Base-by-base conservation (phyloP, 257 asterid species). In the Nicotiana tomentosiformis region DNA sequence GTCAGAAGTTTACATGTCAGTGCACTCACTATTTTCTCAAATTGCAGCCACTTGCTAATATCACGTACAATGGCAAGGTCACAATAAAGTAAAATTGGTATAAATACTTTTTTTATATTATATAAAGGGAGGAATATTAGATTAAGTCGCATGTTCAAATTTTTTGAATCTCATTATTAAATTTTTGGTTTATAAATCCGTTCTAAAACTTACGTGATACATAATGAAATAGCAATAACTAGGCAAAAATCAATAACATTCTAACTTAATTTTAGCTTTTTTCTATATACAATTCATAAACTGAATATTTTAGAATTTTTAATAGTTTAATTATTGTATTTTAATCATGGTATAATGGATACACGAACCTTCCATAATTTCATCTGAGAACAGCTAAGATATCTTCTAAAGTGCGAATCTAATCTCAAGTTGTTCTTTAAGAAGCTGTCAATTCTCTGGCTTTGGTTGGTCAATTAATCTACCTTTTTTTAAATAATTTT, bases 381-480 rank as follows among this genome's bases (percentile, higher is more conserved):
- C 35, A 20, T 23, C 39, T 32, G 17, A 53, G 18, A 7, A 69
- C 77, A 69, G 26, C 77, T 17, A 39, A 69, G 37, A 69, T 32
- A 69, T 69, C 10, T 30, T 14, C 53, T 4, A 7, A n/a, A 10
- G 11, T 18, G 53, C 56, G 77, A 69, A 69, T 72, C 60, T 72
- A 57, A 72, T 6, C 58, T n/a, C 62, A 49, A 64, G 39, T 39
- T 39, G 77, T 78, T 78, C 23, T 37, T 69, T 60, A 58, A 60
- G 82, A 78, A 78, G 82, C 72, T 78, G 82, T 78, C 82, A 51
- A 78, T 62, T 33, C 60, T 33, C 35, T 78, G 82, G 66, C 70
- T 58, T 30, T 33, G 37, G 72, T 60, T n/a, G 20, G 77, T 67
- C 51, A 67, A 2, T 16, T 8, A 2, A 56, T 16, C 18, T 56